phyloP scores from a whole-genome alignment of 441 rosid species.

The Biscutella laevigata region DNA sequence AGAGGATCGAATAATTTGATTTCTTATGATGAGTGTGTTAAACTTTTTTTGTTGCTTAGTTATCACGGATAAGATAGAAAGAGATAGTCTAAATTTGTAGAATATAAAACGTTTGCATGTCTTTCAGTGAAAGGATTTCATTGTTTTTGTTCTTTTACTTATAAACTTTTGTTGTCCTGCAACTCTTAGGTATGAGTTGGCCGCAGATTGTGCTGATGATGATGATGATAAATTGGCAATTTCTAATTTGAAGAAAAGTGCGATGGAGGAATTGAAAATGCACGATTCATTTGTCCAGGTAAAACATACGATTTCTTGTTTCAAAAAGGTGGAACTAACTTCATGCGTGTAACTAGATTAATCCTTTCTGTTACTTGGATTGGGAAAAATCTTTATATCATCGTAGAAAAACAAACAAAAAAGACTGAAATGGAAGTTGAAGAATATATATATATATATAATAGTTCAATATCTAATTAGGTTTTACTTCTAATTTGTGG shows the following conservation, averaged over 20 bases:
- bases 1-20: neutral
- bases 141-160: neutral
- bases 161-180: neutral
- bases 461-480: neutral
- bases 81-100: neutral
- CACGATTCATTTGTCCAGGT: conserved; percentile 34
- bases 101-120: neutral
- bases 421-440: conserved; percentile 2
- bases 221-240: conserved; percentile 38
- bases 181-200: conserved; percentile 37
- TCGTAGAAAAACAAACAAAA: too few relatives aligned
- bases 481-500: neutral
- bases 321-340: neutral
- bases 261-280: conserved; percentile 31
- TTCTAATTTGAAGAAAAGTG: conserved; percentile 37
- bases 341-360: neutral
- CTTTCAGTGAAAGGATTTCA: neutral
- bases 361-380: neutral
- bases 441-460: neutral
- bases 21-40: neutral
- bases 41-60: neutral
- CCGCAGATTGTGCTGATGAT: conserved; percentile 48
- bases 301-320: too few relatives aligned
- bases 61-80: neutral
- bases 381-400: neutral